These are phyloP conservation scores for Picea sitchensis DNA, from an alignment of 75 land plant genomes.

Conservation along the genomic window DNA sequence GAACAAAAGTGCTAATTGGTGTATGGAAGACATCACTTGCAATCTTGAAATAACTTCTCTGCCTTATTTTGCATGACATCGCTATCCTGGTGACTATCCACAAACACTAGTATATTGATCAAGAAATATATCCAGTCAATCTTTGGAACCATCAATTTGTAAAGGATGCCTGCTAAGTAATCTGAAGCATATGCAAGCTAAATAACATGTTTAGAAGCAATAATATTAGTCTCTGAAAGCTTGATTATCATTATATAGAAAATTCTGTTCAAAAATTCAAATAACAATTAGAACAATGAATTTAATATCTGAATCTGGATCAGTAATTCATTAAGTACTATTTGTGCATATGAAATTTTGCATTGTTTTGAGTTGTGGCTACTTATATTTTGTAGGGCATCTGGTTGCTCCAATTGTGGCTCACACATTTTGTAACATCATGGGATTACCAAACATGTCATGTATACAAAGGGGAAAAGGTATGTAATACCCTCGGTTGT, in stretches of 20 bases:
- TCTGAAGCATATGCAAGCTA: neutral
- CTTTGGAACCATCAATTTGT: neutral
- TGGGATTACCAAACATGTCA: slow-evolving; percentile 71
- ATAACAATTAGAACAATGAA: neutral
- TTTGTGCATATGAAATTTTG: neutral
- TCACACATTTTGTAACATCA: slow-evolving; percentile 83
- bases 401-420: slow-evolving; percentile 69
- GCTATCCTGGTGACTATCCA: neutral
- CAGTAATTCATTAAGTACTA: neutral
- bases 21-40: neutral
- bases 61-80: neutral
- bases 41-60: neutral
- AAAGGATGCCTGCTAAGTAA: neutral
- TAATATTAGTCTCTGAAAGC: neutral
- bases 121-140: neutral
- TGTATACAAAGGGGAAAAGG: slow-evolving; percentile 10
- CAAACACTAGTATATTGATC: neutral
- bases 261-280: neutral
- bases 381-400: slow-evolving; percentile 45
- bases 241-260: neutral
- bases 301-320: neutral
- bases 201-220: too few species aligned
- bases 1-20: neutral
- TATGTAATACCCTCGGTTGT: neutral
- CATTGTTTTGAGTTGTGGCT: neutral